phyloP scores from a whole-genome alignment of 345 rosid species.

The Luvunga scandens region DNA sequence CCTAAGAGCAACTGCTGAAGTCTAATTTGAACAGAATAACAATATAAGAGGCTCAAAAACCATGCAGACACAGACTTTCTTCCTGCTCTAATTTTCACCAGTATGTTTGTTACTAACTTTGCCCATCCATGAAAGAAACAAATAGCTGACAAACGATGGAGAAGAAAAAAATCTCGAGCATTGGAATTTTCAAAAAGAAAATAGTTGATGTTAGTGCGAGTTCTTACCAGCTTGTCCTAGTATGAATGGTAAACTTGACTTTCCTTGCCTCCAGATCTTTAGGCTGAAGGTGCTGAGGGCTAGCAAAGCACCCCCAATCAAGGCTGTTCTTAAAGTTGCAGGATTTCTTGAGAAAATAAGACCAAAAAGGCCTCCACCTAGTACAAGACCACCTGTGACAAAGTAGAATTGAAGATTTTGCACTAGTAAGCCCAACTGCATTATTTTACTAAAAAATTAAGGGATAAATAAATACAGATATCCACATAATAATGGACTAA shows the following conservation, averaged over 20 bases:
- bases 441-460: background rate
- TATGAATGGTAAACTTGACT: conserved; percentile 84
- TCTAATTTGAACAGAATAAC: background rate
- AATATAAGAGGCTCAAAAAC: background rate
- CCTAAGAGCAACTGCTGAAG: background rate
- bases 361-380: conserved; percentile 72
- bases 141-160: background rate
- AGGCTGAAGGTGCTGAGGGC: conserved; percentile 79
- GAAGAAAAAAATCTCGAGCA: background rate
- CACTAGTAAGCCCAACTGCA: background rate
- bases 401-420: conserved; percentile 4
- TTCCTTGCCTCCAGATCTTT: conserved; percentile 86
- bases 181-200: background rate
- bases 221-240: conserved; percentile 83
- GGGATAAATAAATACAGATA: background rate
- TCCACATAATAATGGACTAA: background rate
- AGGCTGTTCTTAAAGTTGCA: conserved; percentile 45
- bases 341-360: conserved; percentile 66
- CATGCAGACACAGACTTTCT: background rate
- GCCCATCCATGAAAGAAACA: background rate
- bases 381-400: conserved; percentile 62
- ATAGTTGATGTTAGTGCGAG: background rate
- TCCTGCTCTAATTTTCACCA: background rate
- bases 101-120: background rate
- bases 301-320: conserved; percentile 78